Conservation (phyloP, 2,329 filamentous ascomycete genomes). For the Macrophomina tecta region DNA sequence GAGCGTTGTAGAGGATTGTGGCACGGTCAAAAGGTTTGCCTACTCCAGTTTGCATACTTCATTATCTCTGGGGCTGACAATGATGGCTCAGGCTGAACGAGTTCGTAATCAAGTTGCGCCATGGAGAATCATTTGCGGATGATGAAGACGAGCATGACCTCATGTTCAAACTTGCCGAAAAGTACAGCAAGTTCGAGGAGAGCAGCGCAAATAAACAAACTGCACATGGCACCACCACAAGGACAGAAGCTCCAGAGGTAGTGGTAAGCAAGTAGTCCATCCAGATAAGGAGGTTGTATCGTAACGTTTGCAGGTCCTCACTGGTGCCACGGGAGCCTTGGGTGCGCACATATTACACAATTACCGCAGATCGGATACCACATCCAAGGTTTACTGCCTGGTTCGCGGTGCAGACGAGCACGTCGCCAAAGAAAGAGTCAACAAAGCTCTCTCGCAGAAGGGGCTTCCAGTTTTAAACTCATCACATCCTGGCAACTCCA, state of each 20-base stretch:
- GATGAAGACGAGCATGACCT: conserved; percentile 45
- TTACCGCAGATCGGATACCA: conserved; percentile 45
- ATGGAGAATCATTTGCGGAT: conserved; percentile 41
- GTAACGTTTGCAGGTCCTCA: conserved; percentile 44
- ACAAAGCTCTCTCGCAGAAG: conserved; percentile 50
- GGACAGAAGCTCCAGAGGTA: not conserved
- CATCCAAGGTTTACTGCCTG: conserved; percentile 62
- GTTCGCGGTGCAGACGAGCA: conserved; percentile 55
- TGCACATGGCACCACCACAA: no score
- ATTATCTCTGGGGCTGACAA: not conserved
- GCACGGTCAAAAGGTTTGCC: conserved; percentile 52
- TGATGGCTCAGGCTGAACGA: conserved; percentile 37
- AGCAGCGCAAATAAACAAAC: not conserved
- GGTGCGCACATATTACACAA: conserved; percentile 59
- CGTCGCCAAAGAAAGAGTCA: conserved; percentile 53
- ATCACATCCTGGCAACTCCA: conserved; percentile 36
- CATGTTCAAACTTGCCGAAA: conserved; percentile 56
- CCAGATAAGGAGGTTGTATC: not conserved
- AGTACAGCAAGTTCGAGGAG: conserved; percentile 53
- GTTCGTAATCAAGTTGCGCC: conserved; percentile 47
- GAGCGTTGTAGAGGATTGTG: conserved; percentile 66
- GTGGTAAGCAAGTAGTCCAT: not conserved
- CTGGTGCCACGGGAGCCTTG: conserved; percentile 58
- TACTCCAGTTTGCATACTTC: not conserved
- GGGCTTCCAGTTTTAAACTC: conserved; percentile 37